Evolutionary conservation across 2,329 filamentous ascomycete genomes (phyloP), one percentile per base, ranked within the genome.

Genomic region (Didymosphaeria variabile): DNA sequence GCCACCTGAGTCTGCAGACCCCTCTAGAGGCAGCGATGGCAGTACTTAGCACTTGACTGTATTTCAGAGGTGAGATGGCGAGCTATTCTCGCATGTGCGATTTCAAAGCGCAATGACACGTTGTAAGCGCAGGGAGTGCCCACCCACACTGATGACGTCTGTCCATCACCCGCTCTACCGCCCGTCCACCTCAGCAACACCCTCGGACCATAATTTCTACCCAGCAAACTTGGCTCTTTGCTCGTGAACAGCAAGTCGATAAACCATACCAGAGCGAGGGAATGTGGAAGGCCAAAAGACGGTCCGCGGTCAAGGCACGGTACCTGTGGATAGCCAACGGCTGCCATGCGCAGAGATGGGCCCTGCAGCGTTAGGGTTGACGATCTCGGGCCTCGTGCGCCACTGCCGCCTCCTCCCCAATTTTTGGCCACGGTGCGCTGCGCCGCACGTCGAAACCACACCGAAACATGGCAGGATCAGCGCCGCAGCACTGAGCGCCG

Each of bases 361-460:
- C 52, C 38, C 52, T 45, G 52, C 52, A 55, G 52, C 52, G 29
- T 19, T 17, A 15, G 23, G 26, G 36, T 36, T 44, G 51, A 44
- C 50, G 52, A 55, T 45, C 26, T 6, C n/a, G 21, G 52, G 50
- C 34, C 19, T 32, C 29, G 52, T 38, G 52, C 52, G 52, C 52
- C 52, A 55, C 38, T 45, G 38, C 52, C 52, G 52, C 50, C 49
- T 17, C 26, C 29, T 19, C 17, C 34, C 50, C 50, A 31, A 40
- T 29, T 19, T 31, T 34, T 42, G 50, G 50, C 34, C 9, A 15
- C 34, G 34, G 4, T 29, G 26, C 26, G 34, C 50, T 53, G 50
- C 50, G 21, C 21, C 23, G 52, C 36, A 45, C 23, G 17, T 53
- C 34, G 38, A 32, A 13, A 31, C 52, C 5, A 15, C 6, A 2